Evolutionary conservation across 306 rosid genomes (phyloP), one percentile per base, ranked within the genome.

Genomic region (Betula pendula): DNA sequence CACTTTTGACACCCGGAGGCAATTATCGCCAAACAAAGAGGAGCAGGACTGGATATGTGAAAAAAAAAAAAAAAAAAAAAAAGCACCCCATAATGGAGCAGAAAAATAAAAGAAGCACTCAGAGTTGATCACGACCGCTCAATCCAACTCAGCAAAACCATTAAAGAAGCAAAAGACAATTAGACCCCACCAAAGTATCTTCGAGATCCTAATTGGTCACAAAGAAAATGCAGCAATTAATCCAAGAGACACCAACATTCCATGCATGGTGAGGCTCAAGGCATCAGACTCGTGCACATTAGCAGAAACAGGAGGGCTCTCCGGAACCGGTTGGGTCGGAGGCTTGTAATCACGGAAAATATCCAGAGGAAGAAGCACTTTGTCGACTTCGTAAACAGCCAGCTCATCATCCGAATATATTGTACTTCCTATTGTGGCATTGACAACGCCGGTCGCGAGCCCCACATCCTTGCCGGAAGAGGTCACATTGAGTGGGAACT

Each of bases 401-500:
- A 88, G 85, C 45, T 74, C 72, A 59, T 77, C 78, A 56, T 88
- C 92, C 0, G 84, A 38, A 24, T 88, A 84, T 4, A 88, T 76
- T 2, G 83, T 65, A 2, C 85, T 86, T 2, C 85, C 80, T 40
- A 88, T n/a, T 1, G 83, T 76, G n/a, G 92, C 86, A 72, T 84
- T 81, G 13, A 84, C 88, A 40, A 85, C 88, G 11, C 89, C 89
- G 3, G 85, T 83, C 3, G 88, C 77, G 8, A 82, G 53, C 70
- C 84, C 82, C 22, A 88, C 92, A n/a, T 74, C 73, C 74, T 60
- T 85, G 20, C 89, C 85, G 33, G 76, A 78, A 19, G 89, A 82
- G 5, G 79, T 81, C 47, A 88, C 87, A 44, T 88, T 81, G 19
- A 88, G 74, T 53, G 86, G 88, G 72, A 76, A 75, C 81, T 80